Evolutionary conservation across 2,329 filamentous ascomycete species (phyloP), one percentile per base, ranked within the genome.

Genomic region (Penicillium oxalicum): DNA sequence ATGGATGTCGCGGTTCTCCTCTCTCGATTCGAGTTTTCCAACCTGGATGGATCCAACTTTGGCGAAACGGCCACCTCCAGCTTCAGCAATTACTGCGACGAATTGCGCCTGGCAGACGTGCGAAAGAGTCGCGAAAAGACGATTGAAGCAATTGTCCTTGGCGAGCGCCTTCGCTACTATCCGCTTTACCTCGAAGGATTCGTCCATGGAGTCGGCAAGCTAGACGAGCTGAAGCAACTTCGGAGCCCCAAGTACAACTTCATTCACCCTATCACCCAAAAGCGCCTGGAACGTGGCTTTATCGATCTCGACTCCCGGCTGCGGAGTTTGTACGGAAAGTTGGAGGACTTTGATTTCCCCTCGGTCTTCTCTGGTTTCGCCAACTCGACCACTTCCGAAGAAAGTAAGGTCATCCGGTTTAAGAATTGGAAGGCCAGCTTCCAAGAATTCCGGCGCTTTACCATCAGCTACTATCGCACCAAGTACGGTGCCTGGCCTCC

Each of bases 271-370:
- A 78, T 80, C 53, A 95, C 91, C 0, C 80, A 82, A 40, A 86
- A 88, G 58, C 82, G 87, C n/a, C 74, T 97, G 6, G 88, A 93
- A 61, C 82, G 88, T 52, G 86, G 90, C 1, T 83, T 87, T 43
- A 77, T 95, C 58, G 90, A 95, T 60, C 76, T 97, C 3, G 77
- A 86, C 32, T 83, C 81, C 52, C 82, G 89, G 18, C 79, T 88
- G 50, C 78, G 83, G 52, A 83, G 78, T 45, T 81, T 90, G 56
- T 85, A 87, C 55, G 72, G 75, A 29, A 84, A 87, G 38, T 74
- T 97, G n/a, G 83, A 87, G 49, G 82, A 89, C 52, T 97, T 97
- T 58, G 88, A 96, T 29, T 96, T 95, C 59, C 90, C 91, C 0
- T 87, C 88, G 0, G 74, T 97, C 4, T 97, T 95, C 64, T 82